A percentile compares a stretch with the other conserved stretches of the same genome.
Evolutionary conservation across 2,329 filamentous ascomycete genomes (phyloP).

Genomic region (Colletotrichum sidae): DNA sequence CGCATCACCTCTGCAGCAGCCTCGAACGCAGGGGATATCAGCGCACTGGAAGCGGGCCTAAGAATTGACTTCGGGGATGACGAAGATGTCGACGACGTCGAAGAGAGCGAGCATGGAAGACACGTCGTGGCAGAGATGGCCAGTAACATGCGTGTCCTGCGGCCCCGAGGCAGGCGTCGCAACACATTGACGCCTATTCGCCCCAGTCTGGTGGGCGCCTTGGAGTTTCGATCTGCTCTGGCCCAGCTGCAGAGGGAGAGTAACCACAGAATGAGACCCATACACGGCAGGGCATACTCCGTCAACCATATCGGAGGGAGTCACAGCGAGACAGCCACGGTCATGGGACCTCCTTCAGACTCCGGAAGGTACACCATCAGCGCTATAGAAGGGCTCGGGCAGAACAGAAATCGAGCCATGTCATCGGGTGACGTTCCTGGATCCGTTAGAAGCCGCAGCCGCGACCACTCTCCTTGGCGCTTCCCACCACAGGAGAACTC

Average conservation of each 20-base stretch:
- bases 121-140: conserved; percentile 85
- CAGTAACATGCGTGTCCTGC: conserved; percentile 90
- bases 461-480: conserved; percentile 31
- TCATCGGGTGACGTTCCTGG: conserved; percentile 58
- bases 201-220: conserved; percentile 89
- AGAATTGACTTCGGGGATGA: conserved; percentile 60
- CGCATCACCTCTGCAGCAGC: conserved; percentile 37
- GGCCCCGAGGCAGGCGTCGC: conserved; percentile 73
- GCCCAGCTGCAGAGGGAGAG: conserved; percentile 87
- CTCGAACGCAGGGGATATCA: conserved; percentile 50
- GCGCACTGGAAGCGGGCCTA: conserved; percentile 57
- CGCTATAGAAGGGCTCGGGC: conserved; percentile 31
- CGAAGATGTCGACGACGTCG: conserved; percentile 55
- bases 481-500: conserved; percentile 20
- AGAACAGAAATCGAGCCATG: conserved; percentile 54
- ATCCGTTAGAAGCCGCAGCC: conserved; percentile 28
- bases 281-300: conserved; percentile 71
- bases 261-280: conserved; percentile 77
- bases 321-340: conserved; percentile 31
- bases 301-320: conserved; percentile 39
- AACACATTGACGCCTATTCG: conserved; percentile 87
- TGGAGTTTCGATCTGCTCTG: conserved; percentile 93
- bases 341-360: conserved; percentile 26
- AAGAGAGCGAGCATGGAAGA: conserved; percentile 67
- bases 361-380: conserved; percentile 34